Percentiles rank a stretch among this genome's conserved stretches.
Conservation (phyloP, 139 green algal genomes). For the Chlorella sp. region DNA sequence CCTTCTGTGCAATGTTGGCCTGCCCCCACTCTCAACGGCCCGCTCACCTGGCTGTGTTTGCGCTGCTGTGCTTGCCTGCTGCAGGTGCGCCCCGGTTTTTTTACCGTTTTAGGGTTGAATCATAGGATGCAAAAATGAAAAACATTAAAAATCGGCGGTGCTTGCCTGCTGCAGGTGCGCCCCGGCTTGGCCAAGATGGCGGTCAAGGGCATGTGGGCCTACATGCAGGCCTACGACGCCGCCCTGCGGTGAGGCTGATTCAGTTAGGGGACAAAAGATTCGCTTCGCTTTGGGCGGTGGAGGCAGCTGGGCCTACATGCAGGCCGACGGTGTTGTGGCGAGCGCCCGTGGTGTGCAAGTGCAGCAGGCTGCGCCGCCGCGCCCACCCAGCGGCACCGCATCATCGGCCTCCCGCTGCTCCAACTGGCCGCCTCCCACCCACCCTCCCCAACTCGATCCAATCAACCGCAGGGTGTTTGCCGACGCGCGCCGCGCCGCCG, state of each 20-base stretch:
- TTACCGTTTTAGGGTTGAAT: too few relatives aligned
- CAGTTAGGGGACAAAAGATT: not conserved
- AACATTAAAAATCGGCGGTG: too few relatives aligned
- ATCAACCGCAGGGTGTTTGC: constrained; percentile 11
- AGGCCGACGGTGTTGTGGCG: too few relatives aligned
- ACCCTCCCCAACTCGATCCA: not conserved
- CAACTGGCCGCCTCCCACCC: not conserved
- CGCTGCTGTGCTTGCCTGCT: too few relatives aligned
- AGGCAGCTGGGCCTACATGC: too few relatives aligned
- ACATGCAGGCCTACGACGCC: constrained; percentile 59
- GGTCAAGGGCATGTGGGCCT: constrained; percentile 76
- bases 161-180: constrained; percentile 21
- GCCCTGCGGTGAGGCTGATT: constrained; percentile 36
- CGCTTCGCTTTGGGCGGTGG: too few relatives aligned
- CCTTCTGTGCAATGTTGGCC: not conserved
- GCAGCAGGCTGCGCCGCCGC: not conserved
- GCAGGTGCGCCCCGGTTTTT: too few relatives aligned
- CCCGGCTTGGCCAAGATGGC: constrained; percentile 73
- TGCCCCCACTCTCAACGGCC: not conserved
- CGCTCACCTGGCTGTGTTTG: not conserved
- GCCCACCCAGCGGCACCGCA: too few relatives aligned
- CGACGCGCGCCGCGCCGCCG: not conserved
- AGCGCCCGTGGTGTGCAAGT: too few relatives aligned
- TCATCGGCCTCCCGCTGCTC: not conserved
- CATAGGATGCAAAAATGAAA: too few relatives aligned